Percentiles rank a stretch among this genome's conserved stretches.
Conservation (phyloP, 2,329 filamentous ascomycete genomes). For the Onygenales sp. region DNA sequence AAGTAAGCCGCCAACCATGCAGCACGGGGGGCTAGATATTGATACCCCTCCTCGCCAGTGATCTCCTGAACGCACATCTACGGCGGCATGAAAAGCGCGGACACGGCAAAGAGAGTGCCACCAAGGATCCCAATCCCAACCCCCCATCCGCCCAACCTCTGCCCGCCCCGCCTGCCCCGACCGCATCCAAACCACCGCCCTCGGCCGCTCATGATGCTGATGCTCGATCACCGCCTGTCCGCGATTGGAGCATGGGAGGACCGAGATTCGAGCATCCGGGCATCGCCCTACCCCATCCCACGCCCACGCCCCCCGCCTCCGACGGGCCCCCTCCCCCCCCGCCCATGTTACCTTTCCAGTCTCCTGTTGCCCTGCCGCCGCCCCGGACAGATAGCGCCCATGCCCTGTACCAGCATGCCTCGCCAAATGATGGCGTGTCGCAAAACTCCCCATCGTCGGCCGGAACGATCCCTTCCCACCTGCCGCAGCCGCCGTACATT, state of each 20-base stretch:
- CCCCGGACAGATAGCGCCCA: conserved; percentile 3
- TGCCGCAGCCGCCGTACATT: conserved; percentile 5
- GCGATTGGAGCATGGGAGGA: neutral
- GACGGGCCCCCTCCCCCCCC: neutral
- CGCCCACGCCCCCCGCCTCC: neutral
- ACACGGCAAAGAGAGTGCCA: conserved; percentile 3
- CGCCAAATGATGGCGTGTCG: conserved; percentile 3
- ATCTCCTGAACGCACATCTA: conserved; percentile 15
- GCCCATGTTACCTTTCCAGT: neutral
- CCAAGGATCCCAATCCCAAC: neutral
- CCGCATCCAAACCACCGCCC: neutral
- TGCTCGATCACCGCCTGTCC: conserved; percentile 2
- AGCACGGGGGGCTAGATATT: neutral
- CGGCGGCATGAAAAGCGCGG: conserved; percentile 14
- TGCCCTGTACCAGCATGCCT: neutral
- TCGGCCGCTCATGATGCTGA: conserved; percentile 3
- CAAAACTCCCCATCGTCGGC: conserved; percentile 5
- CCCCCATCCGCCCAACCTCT: neutral
- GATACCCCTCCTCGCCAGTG: conserved; percentile 6
- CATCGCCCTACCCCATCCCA: no score
- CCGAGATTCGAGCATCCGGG: neutral
- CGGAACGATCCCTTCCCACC: conserved; percentile 4
- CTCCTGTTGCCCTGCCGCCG: conserved; percentile 7
- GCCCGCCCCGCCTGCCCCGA: neutral
- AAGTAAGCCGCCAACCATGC: conserved; percentile 9